Percentiles rank a stretch among this genome's conserved stretches.
Conservation (phyloP, 768 basidiomycete genomes). For the Termitomyces bulborhizus region DNA sequence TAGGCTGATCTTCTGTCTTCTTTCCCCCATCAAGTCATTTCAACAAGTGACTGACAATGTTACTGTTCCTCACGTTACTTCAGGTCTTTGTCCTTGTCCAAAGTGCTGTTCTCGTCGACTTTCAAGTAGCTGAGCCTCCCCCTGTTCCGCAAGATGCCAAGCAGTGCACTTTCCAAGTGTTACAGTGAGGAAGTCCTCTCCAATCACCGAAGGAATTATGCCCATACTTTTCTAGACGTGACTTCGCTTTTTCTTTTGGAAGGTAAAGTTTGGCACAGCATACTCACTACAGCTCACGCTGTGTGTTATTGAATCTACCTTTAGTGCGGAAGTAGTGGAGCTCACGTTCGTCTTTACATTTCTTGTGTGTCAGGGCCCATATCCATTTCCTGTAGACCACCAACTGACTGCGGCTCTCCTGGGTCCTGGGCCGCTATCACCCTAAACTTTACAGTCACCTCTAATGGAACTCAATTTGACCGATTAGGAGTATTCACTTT, state of each 20-base stretch:
- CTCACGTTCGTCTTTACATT: constrained; percentile 33
- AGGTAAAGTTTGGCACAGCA: constrained; percentile 27
- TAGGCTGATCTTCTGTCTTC: background rate
- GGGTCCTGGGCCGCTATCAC: constrained; percentile 73
- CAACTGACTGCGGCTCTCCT: constrained; percentile 59
- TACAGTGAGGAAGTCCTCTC: constrained; percentile 36
- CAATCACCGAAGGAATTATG: background rate
- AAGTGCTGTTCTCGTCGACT: constrained; percentile 44
- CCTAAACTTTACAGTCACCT: constrained; percentile 72
- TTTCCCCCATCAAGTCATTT: background rate
- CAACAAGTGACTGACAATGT: background rate
- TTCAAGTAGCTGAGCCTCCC: constrained; percentile 71
- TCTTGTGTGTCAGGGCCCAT: background rate
- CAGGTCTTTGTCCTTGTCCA: background rate
- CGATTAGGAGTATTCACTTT: constrained; percentile 69
- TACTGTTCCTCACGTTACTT: background rate
- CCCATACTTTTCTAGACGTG: constrained; percentile 36
- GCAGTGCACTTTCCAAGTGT: constrained; percentile 57
- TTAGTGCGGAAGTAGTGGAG: constrained; percentile 58
- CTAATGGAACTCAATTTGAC: constrained; percentile 74
- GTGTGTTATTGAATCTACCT: background rate
- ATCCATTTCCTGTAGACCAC: constrained; percentile 39
- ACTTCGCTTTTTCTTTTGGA: constrained; percentile 69
- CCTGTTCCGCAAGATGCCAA: constrained; percentile 53
- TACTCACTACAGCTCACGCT: background rate